Evolutionary conservation across 2,329 filamentous ascomycete species (phyloP).

Genomic region (Xylariomycetidae sp.): DNA sequence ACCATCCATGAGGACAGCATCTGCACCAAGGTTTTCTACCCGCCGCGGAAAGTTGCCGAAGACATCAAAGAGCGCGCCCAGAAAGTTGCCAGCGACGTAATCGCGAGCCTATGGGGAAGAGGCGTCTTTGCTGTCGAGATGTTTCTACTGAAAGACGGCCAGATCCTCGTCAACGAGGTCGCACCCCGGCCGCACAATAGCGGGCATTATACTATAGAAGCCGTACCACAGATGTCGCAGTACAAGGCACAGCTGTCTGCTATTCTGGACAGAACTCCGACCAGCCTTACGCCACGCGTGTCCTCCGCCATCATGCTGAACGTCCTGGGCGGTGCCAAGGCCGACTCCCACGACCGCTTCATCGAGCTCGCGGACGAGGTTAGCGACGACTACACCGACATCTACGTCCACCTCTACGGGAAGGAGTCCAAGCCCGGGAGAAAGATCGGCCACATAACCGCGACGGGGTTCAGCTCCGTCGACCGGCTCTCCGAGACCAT

Average conservation of each 20-base stretch:
- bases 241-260: slow-evolving; percentile 86
- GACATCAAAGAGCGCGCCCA: slow-evolving; percentile 62
- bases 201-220: slow-evolving; percentile 93
- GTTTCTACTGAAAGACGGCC: slow-evolving; percentile 74
- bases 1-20: slow-evolving; percentile 94
- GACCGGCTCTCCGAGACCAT: slow-evolving; percentile 56
- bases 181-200: slow-evolving; percentile 65
- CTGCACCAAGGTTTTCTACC: slow-evolving; percentile 87
- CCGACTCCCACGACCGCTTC: slow-evolving; percentile 56
- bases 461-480: slow-evolving; percentile 64
- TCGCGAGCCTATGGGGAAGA: slow-evolving; percentile 76
- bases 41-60: slow-evolving; percentile 65
- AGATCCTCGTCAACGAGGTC: slow-evolving; percentile 72
- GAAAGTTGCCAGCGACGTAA: slow-evolving; percentile 72
- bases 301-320: slow-evolving; percentile 72
- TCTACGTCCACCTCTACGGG: slow-evolving; percentile 81
- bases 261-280: slow-evolving; percentile 64
- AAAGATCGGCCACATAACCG: slow-evolving; percentile 93
- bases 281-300: slow-evolving; percentile 55
- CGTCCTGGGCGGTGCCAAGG: slow-evolving; percentile 65
- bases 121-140: slow-evolving; percentile 97
- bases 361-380: slow-evolving; percentile 41
- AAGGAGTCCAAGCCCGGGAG: slow-evolving; percentile 82
- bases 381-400: slow-evolving; percentile 41
- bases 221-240: slow-evolving; percentile 79